phyloP scores from a whole-genome alignment of 164 flowering plant genomes.

The Vitis rupestris region DNA sequence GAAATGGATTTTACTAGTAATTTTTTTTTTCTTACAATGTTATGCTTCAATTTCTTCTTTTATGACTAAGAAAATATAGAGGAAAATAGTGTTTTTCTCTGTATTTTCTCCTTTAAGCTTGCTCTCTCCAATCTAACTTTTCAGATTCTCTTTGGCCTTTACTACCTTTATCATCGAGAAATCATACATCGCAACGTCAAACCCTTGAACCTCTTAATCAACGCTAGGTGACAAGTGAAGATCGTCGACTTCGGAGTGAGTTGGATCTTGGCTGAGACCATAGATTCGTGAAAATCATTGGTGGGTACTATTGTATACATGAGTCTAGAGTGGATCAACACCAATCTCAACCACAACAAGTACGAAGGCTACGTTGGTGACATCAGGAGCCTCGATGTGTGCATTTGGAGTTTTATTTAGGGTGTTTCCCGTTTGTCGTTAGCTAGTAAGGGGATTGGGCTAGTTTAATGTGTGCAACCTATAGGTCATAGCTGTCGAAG shows the following conservation, averaged over 20 bases:
- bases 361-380: constrained; percentile 34
- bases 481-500: constrained; percentile 74
- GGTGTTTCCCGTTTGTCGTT: constrained; percentile 68
- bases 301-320: constrained; percentile 88
- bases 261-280: constrained; percentile 61
- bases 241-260: constrained; percentile 84
- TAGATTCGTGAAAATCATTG: constrained; percentile 80
- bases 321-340: constrained; percentile 85
- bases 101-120: constrained; percentile 33
- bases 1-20: no score
- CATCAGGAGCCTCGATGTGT: constrained; percentile 86
- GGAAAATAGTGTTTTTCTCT: no score
- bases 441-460: constrained; percentile 87
- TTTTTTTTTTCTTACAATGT: no score
- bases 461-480: constrained; percentile 79
- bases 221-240: constrained; percentile 38
- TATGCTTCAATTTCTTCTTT: no score
- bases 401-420: constrained; percentile 81
- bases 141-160: constrained; percentile 62
- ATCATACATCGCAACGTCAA: constrained; percentile 86
- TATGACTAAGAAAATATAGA: no score
- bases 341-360: constrained; percentile 72
- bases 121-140: constrained; percentile 44
- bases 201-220: constrained; percentile 56
- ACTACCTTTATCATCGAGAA: constrained; percentile 55